A percentile compares a stretch with the other conserved stretches of the same genome.
Conservation (phyloP, 176 grass and related monocot species). For the Cenchrus americanus region DNA sequence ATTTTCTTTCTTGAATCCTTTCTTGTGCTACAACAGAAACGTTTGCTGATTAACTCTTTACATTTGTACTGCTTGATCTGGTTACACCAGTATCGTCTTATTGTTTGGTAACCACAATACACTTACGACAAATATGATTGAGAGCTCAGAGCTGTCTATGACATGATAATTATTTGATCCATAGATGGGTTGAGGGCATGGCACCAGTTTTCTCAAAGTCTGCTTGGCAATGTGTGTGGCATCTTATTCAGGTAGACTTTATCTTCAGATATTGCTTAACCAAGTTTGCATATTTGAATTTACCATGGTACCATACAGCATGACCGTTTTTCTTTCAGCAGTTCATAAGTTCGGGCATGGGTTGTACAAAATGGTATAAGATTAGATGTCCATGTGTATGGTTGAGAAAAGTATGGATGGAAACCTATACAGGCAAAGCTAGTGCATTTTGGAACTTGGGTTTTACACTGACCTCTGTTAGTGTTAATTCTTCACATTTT, state of each 20-base stretch:
- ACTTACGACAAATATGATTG: slow-evolving; percentile 8
- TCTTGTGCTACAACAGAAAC: slow-evolving; percentile 15
- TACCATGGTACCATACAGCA: background rate
- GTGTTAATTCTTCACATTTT: background rate
- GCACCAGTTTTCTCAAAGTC: slow-evolving; percentile 88
- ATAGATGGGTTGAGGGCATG: slow-evolving; percentile 93
- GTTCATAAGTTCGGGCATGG: slow-evolving; percentile 1
- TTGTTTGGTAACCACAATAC: background rate
- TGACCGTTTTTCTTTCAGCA: background rate
- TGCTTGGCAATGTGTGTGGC: slow-evolving; percentile 91
- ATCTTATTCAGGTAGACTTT: slow-evolving; percentile 85
- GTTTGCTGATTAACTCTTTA: slow-evolving; percentile 10
- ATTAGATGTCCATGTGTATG: slow-evolving; percentile 13
- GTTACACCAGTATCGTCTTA: slow-evolving; percentile 12
- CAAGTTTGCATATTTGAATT: slow-evolving; percentile 4
- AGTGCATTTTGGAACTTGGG: background rate
- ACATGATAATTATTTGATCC: slow-evolving; percentile 35
- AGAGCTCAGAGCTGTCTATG: slow-evolving; percentile 16
- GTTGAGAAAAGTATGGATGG: background rate
- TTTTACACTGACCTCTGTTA: background rate
- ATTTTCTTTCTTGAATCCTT: slow-evolving; percentile 27
- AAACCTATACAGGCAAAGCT: slow-evolving; percentile 7
- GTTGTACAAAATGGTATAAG: slow-evolving; percentile 20
- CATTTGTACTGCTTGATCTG: slow-evolving; percentile 10
- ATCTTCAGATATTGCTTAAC: slow-evolving; percentile 24